Conservation (phyloP, 306 rosid species). For the Psophocarpus tetragonolobus region DNA sequence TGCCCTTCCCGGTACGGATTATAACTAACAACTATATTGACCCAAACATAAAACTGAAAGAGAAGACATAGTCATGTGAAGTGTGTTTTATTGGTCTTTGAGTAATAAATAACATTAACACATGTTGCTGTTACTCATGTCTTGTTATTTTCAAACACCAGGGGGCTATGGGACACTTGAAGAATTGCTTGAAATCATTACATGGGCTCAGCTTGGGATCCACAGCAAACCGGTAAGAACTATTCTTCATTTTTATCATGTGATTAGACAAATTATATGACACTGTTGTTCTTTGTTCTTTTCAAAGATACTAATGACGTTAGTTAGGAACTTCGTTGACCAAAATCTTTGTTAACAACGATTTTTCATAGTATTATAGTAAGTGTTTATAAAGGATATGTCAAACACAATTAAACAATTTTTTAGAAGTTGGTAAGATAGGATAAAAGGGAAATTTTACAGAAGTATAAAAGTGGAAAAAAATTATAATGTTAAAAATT, state of each 20-base stretch:
- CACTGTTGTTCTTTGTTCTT: background rate
- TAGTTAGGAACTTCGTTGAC: conserved; percentile 30
- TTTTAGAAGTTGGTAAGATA: background rate
- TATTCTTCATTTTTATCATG: background rate
- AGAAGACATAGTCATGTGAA: conserved; percentile 5
- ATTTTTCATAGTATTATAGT: background rate
- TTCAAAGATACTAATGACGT: conserved; percentile 23
- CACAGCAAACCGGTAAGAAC: conserved; percentile 90
- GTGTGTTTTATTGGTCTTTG: background rate
- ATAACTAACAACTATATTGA: background rate
- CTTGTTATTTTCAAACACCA: conserved; percentile 26
- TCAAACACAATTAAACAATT: background rate
- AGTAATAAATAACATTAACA: background rate
- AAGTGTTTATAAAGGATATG: background rate
- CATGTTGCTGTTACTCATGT: conserved; percentile 14
- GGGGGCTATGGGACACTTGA: conserved; percentile 99
- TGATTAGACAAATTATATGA: conserved; percentile 14
- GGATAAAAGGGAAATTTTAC: too few relatives aligned
- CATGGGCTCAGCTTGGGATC: conserved; percentile 99
- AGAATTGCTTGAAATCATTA: conserved; percentile 95
- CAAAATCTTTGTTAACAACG: conserved; percentile 17
- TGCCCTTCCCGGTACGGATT: conserved; percentile 84
- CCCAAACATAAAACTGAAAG: background rate
- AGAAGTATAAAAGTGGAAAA: too few relatives aligned
- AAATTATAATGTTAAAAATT: too few relatives aligned